Evolutionary conservation across 495 filamentous ascomycete species (phyloP).

Genomic region (Baudoinia panamericana): DNA sequence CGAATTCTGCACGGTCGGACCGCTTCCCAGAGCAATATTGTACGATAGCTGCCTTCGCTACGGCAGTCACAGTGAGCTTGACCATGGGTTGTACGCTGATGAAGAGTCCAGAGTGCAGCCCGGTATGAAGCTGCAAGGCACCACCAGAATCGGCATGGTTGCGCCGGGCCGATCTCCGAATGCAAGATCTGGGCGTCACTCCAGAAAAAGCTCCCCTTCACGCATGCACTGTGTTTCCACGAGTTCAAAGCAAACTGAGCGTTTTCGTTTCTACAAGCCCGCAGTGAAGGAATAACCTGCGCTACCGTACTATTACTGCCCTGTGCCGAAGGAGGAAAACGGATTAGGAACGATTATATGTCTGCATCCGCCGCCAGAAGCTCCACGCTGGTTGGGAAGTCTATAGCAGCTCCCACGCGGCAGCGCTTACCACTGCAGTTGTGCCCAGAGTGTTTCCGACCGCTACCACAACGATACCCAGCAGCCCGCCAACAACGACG

Average conservation of each 20-base stretch:
- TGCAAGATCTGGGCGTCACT: background rate
- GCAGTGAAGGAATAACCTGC: too few relatives aligned
- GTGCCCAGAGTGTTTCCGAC: constrained; percentile 19
- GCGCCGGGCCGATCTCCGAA: too few relatives aligned
- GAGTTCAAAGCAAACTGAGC: too few relatives aligned
- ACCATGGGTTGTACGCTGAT: constrained; percentile 45
- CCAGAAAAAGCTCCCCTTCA: too few relatives aligned
- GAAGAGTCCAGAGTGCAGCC: too few relatives aligned
- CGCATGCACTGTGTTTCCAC: too few relatives aligned
- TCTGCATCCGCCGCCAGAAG: constrained; percentile 6
- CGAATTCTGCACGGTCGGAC: background rate
- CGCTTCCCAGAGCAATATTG: constrained; percentile 17
- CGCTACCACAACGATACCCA: constrained; percentile 8
- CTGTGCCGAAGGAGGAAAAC: too few relatives aligned
- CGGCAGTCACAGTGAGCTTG: constrained; percentile 57
- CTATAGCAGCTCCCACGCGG: background rate
- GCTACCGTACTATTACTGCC: too few relatives aligned
- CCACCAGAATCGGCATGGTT: too few relatives aligned
- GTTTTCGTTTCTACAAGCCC: too few relatives aligned
- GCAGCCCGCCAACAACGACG: constrained; percentile 1
- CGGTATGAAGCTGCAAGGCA: too few relatives aligned
- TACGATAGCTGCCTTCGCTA: constrained; percentile 51
- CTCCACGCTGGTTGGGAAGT: constrained; percentile 8
- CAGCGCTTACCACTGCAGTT: background rate
- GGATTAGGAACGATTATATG: constrained; percentile 7